Base-by-base conservation (phyloP, 2,329 filamentous ascomycete species). In the Fusarium acutatum region DNA sequence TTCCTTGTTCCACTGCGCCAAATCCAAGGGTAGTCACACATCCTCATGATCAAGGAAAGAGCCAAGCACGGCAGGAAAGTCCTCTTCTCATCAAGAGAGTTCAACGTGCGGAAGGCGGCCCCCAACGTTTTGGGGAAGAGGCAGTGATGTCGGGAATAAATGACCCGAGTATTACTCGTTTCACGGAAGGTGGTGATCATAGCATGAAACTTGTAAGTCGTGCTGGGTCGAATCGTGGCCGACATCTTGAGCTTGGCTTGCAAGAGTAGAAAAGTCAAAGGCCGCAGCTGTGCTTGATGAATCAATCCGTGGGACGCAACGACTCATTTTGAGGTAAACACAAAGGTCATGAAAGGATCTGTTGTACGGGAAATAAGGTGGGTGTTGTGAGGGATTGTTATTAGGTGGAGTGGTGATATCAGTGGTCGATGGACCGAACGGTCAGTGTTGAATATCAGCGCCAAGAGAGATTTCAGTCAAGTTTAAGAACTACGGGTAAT, bases 231-330 rank as follows among this genome's bases (percentile, higher is more conserved):
- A 56, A 38, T 35, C 26, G 62, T 60, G 64, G 53, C 50, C 38
- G 17, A 60, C 50, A 44, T 69, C 69, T 58, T 32, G 24, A 53
- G 54, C 58, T 50, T 72, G 53, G 52, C 53, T 30, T 24, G 24
- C 14, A 17, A 53, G 34, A 22, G 26, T 34, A n/a, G n/a, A 34
- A 43, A 35, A 7, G 15, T 12, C 13, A 32, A 18, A 18, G 10
- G 7, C 11, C 7, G 43, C 47, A 61, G 40, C 53, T 50, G 64
- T 69, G 47, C 24, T 22, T 12, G 44, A n/a, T n/a, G n/a, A n/a
- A n/a, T n/a, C n/a, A n/a, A n/a, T n/a, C n/a, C n/a, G n/a, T n/a
- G n/a, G n/a, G n/a, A n/a, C n/a, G n/a, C n/a, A n/a, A n/a, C n/a
- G n/a, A n/a, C n/a, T n/a, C n/a, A n/a, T n/a, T n/a, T n/a, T n/a